Percentiles rank a stretch among this genome's conserved stretches.
Conservation (phyloP, 2,329 filamentous ascomycete genomes). For the Aspergillaceae sp. region DNA sequence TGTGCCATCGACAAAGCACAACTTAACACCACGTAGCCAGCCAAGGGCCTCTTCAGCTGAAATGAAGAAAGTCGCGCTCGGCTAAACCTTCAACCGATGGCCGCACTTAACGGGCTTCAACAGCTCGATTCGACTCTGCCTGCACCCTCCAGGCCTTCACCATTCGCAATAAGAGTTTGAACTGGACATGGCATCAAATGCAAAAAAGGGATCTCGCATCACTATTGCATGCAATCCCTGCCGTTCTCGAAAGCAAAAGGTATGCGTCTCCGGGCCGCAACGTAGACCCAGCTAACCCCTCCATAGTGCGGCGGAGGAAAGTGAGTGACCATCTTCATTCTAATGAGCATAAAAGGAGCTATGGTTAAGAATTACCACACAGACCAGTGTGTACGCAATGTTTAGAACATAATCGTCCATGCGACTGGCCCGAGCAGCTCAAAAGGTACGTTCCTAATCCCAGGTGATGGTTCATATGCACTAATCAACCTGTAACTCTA, state of each 20-base stretch:
- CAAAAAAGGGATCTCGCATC: conserved; percentile 27
- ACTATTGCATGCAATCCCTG: conserved; percentile 36
- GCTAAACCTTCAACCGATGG: conserved; percentile 8
- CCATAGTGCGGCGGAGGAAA: conserved; percentile 32
- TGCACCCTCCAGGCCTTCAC: too few relatives aligned
- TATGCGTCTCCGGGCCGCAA: conserved; percentile 7
- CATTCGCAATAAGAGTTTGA: too few relatives aligned
- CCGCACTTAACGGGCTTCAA: background rate
- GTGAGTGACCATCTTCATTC: conserved; percentile 15
- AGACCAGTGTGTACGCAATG: conserved; percentile 32
- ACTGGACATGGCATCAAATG: conserved; percentile 1
- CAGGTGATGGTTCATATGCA: too few relatives aligned
- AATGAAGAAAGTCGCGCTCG: background rate
- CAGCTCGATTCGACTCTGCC: background rate
- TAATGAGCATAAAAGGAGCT: too few relatives aligned
- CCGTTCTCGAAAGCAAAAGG: conserved; percentile 37
- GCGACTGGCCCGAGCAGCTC: conserved; percentile 32
- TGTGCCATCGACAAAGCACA: too few relatives aligned
- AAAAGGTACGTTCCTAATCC: conserved; percentile 22
- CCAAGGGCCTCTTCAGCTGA: too few relatives aligned
- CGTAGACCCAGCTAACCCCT: background rate
- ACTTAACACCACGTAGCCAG: too few relatives aligned
- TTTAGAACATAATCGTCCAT: conserved; percentile 23
- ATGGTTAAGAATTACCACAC: background rate
- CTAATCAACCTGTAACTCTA: conserved; percentile 7